Evolutionary conservation across 768 basidiomycete genomes (phyloP).

Genomic region (Cystofilobasidium macerans): DNA sequence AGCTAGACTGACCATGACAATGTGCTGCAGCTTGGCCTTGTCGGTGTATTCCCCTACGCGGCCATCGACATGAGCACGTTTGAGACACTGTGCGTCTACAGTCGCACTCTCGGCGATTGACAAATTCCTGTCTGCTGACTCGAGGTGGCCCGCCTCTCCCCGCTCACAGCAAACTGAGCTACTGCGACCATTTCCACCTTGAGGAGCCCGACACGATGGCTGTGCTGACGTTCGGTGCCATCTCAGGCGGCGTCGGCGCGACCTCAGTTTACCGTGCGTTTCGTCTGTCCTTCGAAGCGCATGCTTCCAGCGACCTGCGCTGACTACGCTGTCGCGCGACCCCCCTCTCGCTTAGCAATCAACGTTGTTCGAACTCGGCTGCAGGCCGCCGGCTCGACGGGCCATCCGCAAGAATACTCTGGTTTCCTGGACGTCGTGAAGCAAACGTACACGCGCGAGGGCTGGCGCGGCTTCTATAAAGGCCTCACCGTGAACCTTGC

Average conservation of each 20-base stretch:
- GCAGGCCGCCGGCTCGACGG: constrained; percentile 90
- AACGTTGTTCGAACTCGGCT: constrained; percentile 78
- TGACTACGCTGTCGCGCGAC: constrained; percentile 2
- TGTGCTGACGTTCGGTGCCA: constrained; percentile 75
- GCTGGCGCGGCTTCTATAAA: constrained; percentile 85
- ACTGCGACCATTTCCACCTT: constrained; percentile 70
- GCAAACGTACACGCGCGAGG: constrained; percentile 71
- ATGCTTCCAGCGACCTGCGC: not conserved
- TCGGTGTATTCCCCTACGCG: constrained; percentile 85
- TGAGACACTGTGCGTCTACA: constrained; percentile 53
- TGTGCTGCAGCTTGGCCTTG: constrained; percentile 62
- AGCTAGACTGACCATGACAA: not conserved
- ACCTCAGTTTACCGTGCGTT: constrained; percentile 62
- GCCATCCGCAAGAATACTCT: constrained; percentile 80
- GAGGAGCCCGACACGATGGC: constrained; percentile 84
- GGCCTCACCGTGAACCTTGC: constrained; percentile 85
- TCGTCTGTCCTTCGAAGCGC: constrained; percentile 52
- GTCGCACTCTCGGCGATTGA: not conserved
- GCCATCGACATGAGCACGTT: constrained; percentile 90
- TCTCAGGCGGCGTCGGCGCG: constrained; percentile 88
- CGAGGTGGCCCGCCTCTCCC: not conserved
- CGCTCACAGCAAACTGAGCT: constrained; percentile 55
- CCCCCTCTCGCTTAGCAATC: constrained; percentile 28
- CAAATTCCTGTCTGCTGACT: not conserved
- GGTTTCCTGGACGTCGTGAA: constrained; percentile 74